A percentile compares a stretch with the other conserved stretches of the same genome.
These are phyloP conservation scores for Dactylellina leptospora DNA, from an alignment of 2,329 filamentous ascomycete genomes.

Conservation along the genomic window DNA sequence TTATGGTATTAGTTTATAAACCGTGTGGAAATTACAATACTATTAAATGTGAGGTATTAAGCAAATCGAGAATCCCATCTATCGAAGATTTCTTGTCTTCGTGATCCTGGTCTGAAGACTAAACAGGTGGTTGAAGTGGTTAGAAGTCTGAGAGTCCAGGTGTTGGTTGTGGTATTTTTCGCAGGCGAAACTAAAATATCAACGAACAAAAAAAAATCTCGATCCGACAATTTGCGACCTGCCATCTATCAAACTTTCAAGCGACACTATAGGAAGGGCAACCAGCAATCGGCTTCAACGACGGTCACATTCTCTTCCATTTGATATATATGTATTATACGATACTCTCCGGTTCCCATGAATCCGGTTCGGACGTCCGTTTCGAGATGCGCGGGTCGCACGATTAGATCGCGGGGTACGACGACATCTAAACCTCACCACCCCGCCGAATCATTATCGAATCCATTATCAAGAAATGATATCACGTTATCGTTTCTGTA, in stretches of 20 bases:
- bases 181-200: background rate
- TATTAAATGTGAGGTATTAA: too few species aligned
- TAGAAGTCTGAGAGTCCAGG: background rate
- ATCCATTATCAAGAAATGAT: too few species aligned
- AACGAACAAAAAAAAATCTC: conserved; percentile 2
- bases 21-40: too few species aligned
- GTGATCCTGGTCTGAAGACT: too few species aligned
- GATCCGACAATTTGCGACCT: conserved; percentile 7
- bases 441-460: too few species aligned
- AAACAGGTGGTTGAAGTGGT: background rate
- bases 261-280: background rate
- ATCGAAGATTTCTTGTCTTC: too few species aligned
- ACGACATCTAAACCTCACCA: conserved; percentile 13
- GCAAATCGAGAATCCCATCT: too few species aligned
- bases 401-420: conserved; percentile 22
- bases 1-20: too few species aligned
- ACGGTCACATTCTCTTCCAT: too few species aligned
- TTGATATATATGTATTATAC: too few species aligned
- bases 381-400: conserved; percentile 30
- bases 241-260: background rate
- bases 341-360: too few species aligned
- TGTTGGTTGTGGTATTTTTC: conserved; percentile 20
- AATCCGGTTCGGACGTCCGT: conserved; percentile 29
- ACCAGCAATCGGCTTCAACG: too few species aligned
- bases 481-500: conserved; percentile 43